Conservation (phyloP, 2,329 filamentous ascomycete species). For the Trichophaea hybrida region DNA sequence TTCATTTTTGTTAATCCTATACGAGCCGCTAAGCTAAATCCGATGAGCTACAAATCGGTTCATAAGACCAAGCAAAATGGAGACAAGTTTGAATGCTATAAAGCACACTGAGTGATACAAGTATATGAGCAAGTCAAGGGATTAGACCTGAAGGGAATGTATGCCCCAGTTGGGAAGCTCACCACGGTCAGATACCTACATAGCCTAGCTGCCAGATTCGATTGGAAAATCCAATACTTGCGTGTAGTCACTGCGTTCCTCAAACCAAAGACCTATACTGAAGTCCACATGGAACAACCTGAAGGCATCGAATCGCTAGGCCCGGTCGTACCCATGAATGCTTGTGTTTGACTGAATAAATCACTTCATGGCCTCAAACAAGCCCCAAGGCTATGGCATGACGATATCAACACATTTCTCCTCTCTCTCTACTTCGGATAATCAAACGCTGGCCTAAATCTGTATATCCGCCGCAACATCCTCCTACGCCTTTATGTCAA, state of each 20-base stretch:
- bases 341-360: background rate
- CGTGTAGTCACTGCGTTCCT: conserved; percentile 27
- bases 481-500: background rate
- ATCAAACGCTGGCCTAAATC: background rate
- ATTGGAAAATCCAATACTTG: conserved; percentile 15
- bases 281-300: conserved; percentile 27
- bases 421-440: background rate
- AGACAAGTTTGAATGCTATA: conserved; percentile 6
- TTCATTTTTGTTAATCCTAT: too few species aligned
- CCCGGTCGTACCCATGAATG: background rate
- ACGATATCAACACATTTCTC: conserved; percentile 4
- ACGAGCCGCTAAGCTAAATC: too few species aligned
- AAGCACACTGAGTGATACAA: conserved; percentile 7
- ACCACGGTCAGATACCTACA: conserved; percentile 6
- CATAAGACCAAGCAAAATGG: conserved; percentile 10
- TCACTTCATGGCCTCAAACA: too few species aligned
- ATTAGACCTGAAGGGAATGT: conserved; percentile 7
- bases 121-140: conserved; percentile 5
- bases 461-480: background rate
- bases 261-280: conserved; percentile 24
- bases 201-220: conserved; percentile 2
- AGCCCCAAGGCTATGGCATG: background rate
- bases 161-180: conserved; percentile 1
- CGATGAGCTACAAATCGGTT: conserved; percentile 18
- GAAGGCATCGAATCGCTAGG: conserved; percentile 1